Evolutionary conservation across 2,329 filamentous ascomycete species (phyloP), one percentile per base, ranked within the genome.

Genomic region (Chaetomium globosum): DNA sequence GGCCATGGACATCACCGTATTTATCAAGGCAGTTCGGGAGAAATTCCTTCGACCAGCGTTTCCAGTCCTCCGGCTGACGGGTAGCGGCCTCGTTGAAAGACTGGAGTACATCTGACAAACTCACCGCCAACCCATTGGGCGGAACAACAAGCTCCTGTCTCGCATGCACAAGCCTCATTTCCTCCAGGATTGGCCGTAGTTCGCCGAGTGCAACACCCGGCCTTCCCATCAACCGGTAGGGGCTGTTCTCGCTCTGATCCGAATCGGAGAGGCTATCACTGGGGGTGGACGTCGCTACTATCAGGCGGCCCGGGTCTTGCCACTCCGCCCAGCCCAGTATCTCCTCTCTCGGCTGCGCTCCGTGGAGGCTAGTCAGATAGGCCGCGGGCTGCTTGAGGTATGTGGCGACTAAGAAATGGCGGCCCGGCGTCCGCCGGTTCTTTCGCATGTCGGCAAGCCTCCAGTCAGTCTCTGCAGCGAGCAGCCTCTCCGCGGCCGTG

Each of bases 311-410:
- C 0, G 63, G 63, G 13, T 60, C 63, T 23, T 64, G 63, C 51
- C 51, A 64, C 43, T 64, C 63, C 10, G 63, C 63, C 63, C 63
- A 64, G 12, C 57, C 63, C n/a, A 64, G 52, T 8, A 64, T 51
- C 21, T 30, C 63, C 52, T 64, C 63, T 52, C 12, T 64, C 16
- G 51, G 9, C 6, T 16, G 19, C 26, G 36, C n/a, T 2, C 19
- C 51, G 2, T 56, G 21, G 39, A 19, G 48, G n/a, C 16, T 39
- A 2, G 31, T 39, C 49, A 64, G 28, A n/a, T 55, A 64, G 4
- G 13, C 39, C 6, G 39, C 57, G 9, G 63, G 43, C 23, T 56
- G 19, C 12, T 49, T 36, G 28, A 60, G 5, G 43, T 51, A 56
- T 8, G 63, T 64, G 30, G 63, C 63, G 9, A 64, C 57, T 7